phyloP scores from a whole-genome alignment of 2,329 filamentous ascomycete species.

The Teratosphaeriaceae sp. region DNA sequence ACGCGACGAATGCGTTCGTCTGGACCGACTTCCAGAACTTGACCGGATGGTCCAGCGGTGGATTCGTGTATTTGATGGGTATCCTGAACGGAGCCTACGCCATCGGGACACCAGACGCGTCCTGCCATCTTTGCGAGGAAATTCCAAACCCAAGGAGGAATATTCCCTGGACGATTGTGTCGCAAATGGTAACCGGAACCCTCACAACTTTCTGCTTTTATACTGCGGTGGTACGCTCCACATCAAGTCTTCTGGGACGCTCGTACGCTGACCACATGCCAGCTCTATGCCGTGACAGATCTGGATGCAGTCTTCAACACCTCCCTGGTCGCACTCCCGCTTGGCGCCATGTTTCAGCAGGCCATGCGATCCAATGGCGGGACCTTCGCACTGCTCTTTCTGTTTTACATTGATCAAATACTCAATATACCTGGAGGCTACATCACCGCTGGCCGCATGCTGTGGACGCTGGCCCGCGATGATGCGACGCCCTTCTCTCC shows the following conservation, averaged over 20 bases:
- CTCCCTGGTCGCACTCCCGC: constrained; percentile 42
- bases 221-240: constrained; percentile 17
- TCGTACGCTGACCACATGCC: not conserved
- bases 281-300: constrained; percentile 53
- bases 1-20: constrained; percentile 34
- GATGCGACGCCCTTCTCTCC: constrained; percentile 48
- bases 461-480: constrained; percentile 56
- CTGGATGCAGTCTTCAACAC: constrained; percentile 48
- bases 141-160: constrained; percentile 47
- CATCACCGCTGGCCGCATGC: constrained; percentile 54
- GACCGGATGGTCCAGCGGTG: constrained; percentile 41
- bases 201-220: constrained; percentile 44
- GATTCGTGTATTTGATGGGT: constrained; percentile 55
- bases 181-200: constrained; percentile 47
- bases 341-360: constrained; percentile 58
- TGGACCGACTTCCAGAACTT: constrained; percentile 38
- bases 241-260: not conserved
- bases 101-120: constrained; percentile 57
- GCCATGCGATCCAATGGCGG: constrained; percentile 35
- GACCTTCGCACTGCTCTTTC: constrained; percentile 39
- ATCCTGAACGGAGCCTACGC: constrained; percentile 60
- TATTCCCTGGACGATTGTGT: constrained; percentile 47
- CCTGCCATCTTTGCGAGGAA: constrained; percentile 59
- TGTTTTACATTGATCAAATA: constrained; percentile 45
- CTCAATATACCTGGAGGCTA: constrained; percentile 50